Evolutionary conservation across 345 rosid species (phyloP), one percentile per base, ranked within the genome.

Genomic region (Brassica carinata): DNA sequence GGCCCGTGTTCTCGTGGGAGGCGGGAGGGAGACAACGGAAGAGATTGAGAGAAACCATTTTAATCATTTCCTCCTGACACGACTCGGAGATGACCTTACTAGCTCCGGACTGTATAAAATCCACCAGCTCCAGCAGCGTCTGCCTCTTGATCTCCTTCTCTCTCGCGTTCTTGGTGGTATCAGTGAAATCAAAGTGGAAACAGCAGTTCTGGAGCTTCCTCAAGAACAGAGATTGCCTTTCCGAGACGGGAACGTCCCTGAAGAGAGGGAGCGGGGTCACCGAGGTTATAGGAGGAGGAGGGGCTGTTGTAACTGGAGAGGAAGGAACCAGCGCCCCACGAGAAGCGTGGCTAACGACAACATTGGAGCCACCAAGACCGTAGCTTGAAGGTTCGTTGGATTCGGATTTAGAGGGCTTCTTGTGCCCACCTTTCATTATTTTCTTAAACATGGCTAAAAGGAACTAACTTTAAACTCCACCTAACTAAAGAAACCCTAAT

Each of bases 91-190:
- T 86, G 77, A 94, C 85, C 82, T 87, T 94, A 63, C 94, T 87
- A 26, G 96, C 84, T 23, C 97, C 97, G 0, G 96, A 90, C 82
- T 92, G 98, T 43, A 92, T 87, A 75, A 88, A 86, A 84, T 94
- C 98, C 64, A 92, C 96, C 5, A 94, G 88, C 82, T 94, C 97
- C 78, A 92, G 29, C 45, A 94, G 80, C 15, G 95, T 87, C 80
- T 90, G 95, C 84, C 98, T 83, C 81, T 94, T 94, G 75, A 94
- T 89, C 85, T 92, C 98, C 85, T 94, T 94, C 70, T 94, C 96
- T 3, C 93, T 84, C 5, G 83, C 88, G 8, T 85, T 83, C 74
- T 88, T 90, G 72, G 87, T 18, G 1, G 91, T 78, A 15, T 94
- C 89, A 4, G 79, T 66, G 67, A 94, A 94, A 84, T 94, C 97